A percentile compares a stretch with the other conserved stretches of the same genome.
These are phyloP conservation scores for Aspergillus incahuasiensis DNA, from an alignment of 495 filamentous ascomycete species.

Conservation along the genomic window DNA sequence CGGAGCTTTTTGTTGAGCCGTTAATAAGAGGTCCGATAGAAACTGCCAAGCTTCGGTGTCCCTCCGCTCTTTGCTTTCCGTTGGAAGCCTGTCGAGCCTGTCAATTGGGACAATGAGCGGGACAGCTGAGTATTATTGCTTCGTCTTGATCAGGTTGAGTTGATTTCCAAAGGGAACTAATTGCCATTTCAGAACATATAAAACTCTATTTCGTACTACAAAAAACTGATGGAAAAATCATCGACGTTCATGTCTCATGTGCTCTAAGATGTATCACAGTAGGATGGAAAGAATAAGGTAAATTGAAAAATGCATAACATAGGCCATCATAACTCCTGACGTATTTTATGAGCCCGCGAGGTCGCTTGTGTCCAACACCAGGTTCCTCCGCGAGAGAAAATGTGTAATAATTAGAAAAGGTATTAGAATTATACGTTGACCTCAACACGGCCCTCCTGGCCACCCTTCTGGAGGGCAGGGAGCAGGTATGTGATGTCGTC, in stretches of 20 bases:
- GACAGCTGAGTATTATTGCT: no score
- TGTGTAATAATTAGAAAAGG: constrained; percentile 14
- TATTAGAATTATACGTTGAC: constrained; percentile 60
- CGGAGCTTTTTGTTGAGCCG: neutral
- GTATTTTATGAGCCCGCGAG: constrained; percentile 27
- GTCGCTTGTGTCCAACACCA: constrained; percentile 20
- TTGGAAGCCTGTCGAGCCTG: no score
- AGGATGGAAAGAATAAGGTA: constrained; percentile 24
- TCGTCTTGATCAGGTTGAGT: neutral
- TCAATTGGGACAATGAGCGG: no score
- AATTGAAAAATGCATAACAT: constrained; percentile 36
- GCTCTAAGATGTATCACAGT: constrained; percentile 28
- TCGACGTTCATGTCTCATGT: constrained; percentile 28
- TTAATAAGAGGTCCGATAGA: constrained; percentile 4
- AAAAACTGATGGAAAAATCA: neutral
- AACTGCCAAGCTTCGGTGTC: neutral
- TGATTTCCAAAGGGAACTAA: neutral
- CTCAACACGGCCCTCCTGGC: constrained; percentile 86
- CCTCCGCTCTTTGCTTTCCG: no score
- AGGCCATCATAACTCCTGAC: constrained; percentile 45
- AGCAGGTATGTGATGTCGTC: constrained; percentile 97
- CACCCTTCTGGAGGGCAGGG: constrained; percentile 70
- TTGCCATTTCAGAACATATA: no score
- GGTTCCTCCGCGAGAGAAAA: constrained; percentile 13
- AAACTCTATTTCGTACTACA: neutral